Base-by-base conservation (phyloP, 2,329 filamentous ascomycete genomes). In the Botrytis galanthina region DNA sequence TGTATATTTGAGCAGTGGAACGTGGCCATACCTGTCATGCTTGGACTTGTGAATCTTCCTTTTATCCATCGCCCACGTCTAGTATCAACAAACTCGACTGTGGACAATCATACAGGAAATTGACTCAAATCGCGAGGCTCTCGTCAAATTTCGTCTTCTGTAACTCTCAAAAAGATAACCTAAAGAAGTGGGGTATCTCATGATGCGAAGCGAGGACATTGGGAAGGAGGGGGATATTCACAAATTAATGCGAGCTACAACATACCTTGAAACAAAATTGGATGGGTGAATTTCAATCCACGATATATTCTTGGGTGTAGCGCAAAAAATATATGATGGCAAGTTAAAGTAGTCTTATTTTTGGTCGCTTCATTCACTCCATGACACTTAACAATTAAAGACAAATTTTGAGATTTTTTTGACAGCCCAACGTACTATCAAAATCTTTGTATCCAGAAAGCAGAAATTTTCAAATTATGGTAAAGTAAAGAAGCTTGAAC, bases 91-190 rank as follows among this genome's bases (percentile, higher is more conserved):
- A 16, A 39, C 0, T 54, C 2, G 1, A 20, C 0, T 6, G 12
- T 29, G 7, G 26, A 1, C 6, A 44, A 46, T 22, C 6, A 46
- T 22, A 46, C 18, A 46, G 16, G 20, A 46, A 3, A 8, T 8
- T 20, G 7, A 18, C 8, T 9, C 8, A 4, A 20, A 4, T 7
- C 7, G 8, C 8, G 16, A 29, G 2, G 5, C 5, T 10, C 1
- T 9, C n/a, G 22, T 1, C 7, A 1, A 29, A 14, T 42, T 0
- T 68, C 9, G 3, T 10, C 10, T 48, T n/a, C 1, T 54, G 26
- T 2, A 63, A 29, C 26, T 1, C 1, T 57, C 0, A 5, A 57
- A 42, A 20, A 16, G 26, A 68, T 1, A 3, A 57, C 18, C 6
- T 16, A n/a, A 42, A 16, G 10, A 68, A 32, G 66, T 57, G 35